These are phyloP conservation scores for Boletus vinaceobasis DNA, from an alignment of 768 basidiomycete species.

Conservation along the genomic window DNA sequence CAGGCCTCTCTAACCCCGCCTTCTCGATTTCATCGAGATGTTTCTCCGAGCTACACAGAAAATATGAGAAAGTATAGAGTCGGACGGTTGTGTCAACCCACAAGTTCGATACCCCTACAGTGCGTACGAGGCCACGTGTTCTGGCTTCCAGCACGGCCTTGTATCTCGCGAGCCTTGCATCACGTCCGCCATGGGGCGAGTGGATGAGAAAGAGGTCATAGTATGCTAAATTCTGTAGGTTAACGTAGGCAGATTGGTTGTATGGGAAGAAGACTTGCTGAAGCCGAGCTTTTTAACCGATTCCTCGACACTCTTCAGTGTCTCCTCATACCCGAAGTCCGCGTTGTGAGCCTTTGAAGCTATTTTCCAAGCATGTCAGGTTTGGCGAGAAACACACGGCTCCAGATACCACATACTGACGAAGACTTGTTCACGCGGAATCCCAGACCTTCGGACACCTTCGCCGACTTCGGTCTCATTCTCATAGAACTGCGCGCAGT, in stretches of 20 bases:
- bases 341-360: conserved; percentile 20
- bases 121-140: conserved; percentile 35
- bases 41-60: conserved; percentile 19
- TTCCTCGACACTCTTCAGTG: conserved; percentile 13
- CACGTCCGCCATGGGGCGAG: conserved; percentile 37
- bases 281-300: conserved; percentile 25
- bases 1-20: conserved; percentile 25
- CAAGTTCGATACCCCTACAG: conserved; percentile 50
- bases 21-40: conserved; percentile 26
- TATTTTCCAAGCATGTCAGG: conserved; percentile 3
- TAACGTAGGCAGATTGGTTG: neutral
- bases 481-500: conserved; percentile 22
- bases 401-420: conserved; percentile 22
- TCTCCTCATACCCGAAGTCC: conserved; percentile 15
- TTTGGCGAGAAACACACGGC: neutral
- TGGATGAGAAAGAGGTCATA: conserved; percentile 50
- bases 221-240: conserved; percentile 30
- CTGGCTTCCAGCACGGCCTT: conserved; percentile 36
- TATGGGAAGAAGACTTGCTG: conserved; percentile 4
- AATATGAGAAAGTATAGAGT: neutral
- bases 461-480: conserved; percentile 28
- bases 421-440: conserved; percentile 29
- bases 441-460: conserved; percentile 20
- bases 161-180: conserved; percentile 39
- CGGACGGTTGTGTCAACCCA: conserved; percentile 15